Evolutionary conservation across 2,329 filamentous ascomycete genomes (phyloP), one percentile per base, ranked within the genome.

Genomic region (Aspergillus quadrilineatus): DNA sequence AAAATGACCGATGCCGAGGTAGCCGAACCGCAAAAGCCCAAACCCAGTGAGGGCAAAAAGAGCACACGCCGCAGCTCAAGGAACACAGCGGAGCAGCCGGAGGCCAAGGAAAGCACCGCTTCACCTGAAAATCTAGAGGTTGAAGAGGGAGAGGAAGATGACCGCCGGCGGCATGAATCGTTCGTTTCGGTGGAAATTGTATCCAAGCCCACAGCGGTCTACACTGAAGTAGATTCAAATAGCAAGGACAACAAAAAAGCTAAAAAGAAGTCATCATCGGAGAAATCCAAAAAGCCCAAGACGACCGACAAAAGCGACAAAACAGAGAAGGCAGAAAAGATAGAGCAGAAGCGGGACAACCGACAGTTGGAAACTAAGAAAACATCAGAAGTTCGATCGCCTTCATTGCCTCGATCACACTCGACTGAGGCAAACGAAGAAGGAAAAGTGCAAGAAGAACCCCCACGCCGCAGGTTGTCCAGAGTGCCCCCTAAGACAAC

Each of bases 401-500:
- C 49, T 32, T 17, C 6, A 36, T 12, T 26, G 6, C 26, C 55
- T 2, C 55, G n/a, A 14, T 17, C 47, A 39, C 63, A 64, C 15
- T 45, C 45, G 29, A 46, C 63, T 36, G 60, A 65, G 32, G 62
- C 66, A 39, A 51, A 41, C n/a, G 60, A 65, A 34, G 61, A 67
- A 47, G 57, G 63, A 34, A 58, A 62, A 9, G 34, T 60, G 34
- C 60, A 60, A 14, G 58, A 60, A 32, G 59, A 57, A 15, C 53
- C 60, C 34, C 47, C 59, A 22, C 62, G 59, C 39, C 63, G 65
- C 26, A 63, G 65, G 43, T 69, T 63, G 4, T 67, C 67, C 0
- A 65, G 60, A 36, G 62, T 69, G 10, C 72, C 72, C 30, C 69
- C 70, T 2, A 75, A 74, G 57, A 75, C 72, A 10, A 55, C 62